Conservation (phyloP, 208 protist species). For the Vickermania ingenoplastis region DNA sequence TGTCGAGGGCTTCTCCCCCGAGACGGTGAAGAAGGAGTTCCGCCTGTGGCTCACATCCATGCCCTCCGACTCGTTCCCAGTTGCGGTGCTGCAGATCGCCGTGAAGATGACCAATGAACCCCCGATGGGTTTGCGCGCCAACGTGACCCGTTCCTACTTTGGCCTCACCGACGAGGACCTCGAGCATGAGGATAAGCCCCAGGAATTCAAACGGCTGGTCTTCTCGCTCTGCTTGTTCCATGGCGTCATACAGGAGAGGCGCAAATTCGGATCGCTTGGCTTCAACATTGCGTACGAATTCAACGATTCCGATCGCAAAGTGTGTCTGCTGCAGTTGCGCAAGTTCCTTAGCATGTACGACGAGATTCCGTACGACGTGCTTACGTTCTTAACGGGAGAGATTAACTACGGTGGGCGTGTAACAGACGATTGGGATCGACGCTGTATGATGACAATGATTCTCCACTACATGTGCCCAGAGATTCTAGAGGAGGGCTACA, state of each 20-base stretch:
- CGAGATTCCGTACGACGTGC: constrained; percentile 87
- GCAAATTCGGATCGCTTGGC: constrained; percentile 92
- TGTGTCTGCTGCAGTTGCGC: constrained; percentile 86
- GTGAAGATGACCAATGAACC: constrained; percentile 99
- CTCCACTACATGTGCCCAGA: constrained; percentile 81
- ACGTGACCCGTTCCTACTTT: constrained; percentile 93
- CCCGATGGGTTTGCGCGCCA: constrained; percentile 95
- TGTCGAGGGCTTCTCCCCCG: constrained; percentile 89
- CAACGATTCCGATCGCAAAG: constrained; percentile 91
- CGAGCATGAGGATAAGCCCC: constrained; percentile 67
- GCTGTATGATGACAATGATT: constrained; percentile 93
- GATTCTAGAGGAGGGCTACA: constrained; percentile 82
- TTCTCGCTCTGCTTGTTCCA: constrained; percentile 93
- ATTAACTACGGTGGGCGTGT: constrained; percentile 98
- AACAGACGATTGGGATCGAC: constrained; percentile 95
- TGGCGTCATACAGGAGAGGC: constrained; percentile 90
- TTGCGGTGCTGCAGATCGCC: constrained; percentile 94
- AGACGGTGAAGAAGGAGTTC: constrained; percentile 96
- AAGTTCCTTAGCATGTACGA: constrained; percentile 91
- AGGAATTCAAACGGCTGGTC: constrained; percentile 87
- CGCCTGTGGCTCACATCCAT: constrained; percentile 98
- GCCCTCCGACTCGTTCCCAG: constrained; percentile 95
- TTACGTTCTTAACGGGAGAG: constrained; percentile 90
- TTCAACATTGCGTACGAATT: constrained; percentile 98
- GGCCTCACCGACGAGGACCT: constrained; percentile 85